Evolutionary conservation across 331 rosid species (phyloP).

Genomic region (Quercus phellos): DNA sequence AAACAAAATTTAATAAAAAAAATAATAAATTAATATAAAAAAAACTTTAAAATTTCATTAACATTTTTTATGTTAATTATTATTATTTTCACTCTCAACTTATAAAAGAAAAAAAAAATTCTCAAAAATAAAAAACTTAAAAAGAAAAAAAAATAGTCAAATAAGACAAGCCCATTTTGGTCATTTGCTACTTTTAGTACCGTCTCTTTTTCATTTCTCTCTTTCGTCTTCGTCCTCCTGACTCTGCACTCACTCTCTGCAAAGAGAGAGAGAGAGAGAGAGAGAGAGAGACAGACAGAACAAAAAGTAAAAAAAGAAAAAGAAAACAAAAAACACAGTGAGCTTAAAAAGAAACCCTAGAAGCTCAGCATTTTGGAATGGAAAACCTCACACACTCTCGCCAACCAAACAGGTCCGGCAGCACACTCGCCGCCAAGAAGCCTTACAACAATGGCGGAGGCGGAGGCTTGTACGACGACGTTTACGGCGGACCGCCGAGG

Average conservation of each 20-base stretch:
- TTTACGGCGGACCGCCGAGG: constrained; percentile 85
- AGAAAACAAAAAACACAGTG: background rate
- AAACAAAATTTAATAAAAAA: too few species aligned
- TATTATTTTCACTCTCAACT: too few species aligned
- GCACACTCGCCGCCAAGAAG: constrained; percentile 52
- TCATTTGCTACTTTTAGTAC: constrained; percentile 7
- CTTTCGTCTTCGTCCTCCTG: constrained; percentile 42
- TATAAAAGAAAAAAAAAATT: too few species aligned
- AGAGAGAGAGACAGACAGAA: background rate
- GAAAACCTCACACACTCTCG: constrained; percentile 74
- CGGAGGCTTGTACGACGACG: constrained; percentile 68
- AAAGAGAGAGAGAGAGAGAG: constrained; percentile 20
- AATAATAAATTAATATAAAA: too few species aligned
- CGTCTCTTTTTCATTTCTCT: constrained; percentile 12
- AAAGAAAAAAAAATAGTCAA: background rate
- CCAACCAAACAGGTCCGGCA: constrained; percentile 45
- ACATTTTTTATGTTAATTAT: too few species aligned
- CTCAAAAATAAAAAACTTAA: too few species aligned
- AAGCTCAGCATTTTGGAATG: constrained; percentile 42
- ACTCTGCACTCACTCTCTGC: constrained; percentile 35
- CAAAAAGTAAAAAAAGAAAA: background rate
- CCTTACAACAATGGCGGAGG: constrained; percentile 29
- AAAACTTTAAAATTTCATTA: too few species aligned
- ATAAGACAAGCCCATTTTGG: constrained; percentile 28
- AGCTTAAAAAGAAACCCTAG: constrained; percentile 34